Evolutionary conservation across 768 basidiomycete genomes (phyloP), one percentile per base, ranked within the genome.

Genomic region (Tulasnella sp.): DNA sequence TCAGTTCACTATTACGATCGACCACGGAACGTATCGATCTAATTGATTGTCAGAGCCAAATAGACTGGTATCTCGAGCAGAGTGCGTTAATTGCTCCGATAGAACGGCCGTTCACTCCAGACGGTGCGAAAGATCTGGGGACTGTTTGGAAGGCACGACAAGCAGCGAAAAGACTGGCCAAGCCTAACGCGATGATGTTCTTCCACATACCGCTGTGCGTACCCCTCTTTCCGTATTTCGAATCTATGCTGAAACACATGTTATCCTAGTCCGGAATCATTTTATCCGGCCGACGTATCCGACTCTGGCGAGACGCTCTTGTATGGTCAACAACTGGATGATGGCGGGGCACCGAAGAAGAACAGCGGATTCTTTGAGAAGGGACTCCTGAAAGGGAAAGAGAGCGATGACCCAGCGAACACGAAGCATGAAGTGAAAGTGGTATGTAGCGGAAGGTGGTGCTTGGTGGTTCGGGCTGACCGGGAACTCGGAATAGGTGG

Each of bases 111-210:
- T 96, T 94, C 81, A 83, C 79, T 0, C 94, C 94, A 0, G 92
- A 94, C 78, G 86, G 86, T 5, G 84, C 82, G 2, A 86, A 86
- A 68, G 93, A 94, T 77, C 78, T 94, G 0, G 89, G 86, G 5
- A 80, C 83, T 66, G 78, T 87, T 64, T 93, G 90, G 91, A 62
- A 26, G 65, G 67, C 35, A 36, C 74, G 9, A 67, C 42, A 52
- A 79, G 80, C 68, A 85, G 90, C 26, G 86, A 90, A 75, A 79
- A 83, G 83, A 71, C 83, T 95, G 2, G 92, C 91, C 4, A 98
- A 97, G 79, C 96, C 96, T 1, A 98, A 98, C 77, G 96, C 94
- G 0, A 79, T 98, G 76, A 92, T 94, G 90, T 97, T 96, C 82
- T 98, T 97, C 88, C 96, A 98, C 76, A 98, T 99, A 63, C 96